phyloP scores from a whole-genome alignment of 306 rosid species.

The Parietaria judaica region DNA sequence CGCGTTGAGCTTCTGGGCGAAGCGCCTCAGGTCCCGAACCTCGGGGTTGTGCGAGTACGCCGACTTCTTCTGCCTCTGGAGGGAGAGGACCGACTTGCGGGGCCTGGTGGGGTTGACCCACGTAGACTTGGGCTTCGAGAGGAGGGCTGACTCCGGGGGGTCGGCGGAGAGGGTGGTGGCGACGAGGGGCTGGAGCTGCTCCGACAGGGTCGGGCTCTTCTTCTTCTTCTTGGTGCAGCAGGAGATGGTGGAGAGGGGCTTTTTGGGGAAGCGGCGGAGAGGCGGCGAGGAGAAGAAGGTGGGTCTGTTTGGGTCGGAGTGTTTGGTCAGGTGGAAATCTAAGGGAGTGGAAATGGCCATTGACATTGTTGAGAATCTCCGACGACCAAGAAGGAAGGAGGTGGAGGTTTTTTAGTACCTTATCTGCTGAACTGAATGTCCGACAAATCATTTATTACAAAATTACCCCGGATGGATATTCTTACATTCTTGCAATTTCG shows the following conservation, averaged over 20 bases:
- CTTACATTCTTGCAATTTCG: no score
- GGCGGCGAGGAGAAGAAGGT: constrained; percentile 35
- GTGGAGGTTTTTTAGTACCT: neutral
- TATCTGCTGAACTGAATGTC: neutral
- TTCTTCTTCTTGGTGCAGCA: constrained; percentile 34
- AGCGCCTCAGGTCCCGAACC: constrained; percentile 41
- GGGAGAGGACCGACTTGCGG: constrained; percentile 54
- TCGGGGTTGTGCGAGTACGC: constrained; percentile 50
- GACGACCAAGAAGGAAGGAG: neutral
- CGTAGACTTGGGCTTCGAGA: constrained; percentile 66
- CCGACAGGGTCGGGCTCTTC: constrained; percentile 52
- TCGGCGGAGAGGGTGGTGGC: constrained; percentile 40
- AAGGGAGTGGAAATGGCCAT: constrained; percentile 32
- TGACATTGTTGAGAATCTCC: constrained; percentile 38
- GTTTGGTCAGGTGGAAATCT: constrained; percentile 40
- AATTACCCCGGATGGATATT: no score
- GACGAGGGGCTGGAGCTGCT: constrained; percentile 65
- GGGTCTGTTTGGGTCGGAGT: constrained; percentile 37
- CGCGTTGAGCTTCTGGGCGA: constrained; percentile 55
- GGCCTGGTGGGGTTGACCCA: constrained; percentile 90
- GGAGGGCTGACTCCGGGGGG: constrained; percentile 22
- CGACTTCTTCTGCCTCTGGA: constrained; percentile 59
- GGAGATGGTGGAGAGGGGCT: constrained; percentile 22
- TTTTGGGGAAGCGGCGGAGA: constrained; percentile 6
- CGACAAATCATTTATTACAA: no score